Percentiles rank a stretch among this genome's conserved stretches.
Conservation (phyloP, 2,329 filamentous ascomycete species). For the Phoma sp. region DNA sequence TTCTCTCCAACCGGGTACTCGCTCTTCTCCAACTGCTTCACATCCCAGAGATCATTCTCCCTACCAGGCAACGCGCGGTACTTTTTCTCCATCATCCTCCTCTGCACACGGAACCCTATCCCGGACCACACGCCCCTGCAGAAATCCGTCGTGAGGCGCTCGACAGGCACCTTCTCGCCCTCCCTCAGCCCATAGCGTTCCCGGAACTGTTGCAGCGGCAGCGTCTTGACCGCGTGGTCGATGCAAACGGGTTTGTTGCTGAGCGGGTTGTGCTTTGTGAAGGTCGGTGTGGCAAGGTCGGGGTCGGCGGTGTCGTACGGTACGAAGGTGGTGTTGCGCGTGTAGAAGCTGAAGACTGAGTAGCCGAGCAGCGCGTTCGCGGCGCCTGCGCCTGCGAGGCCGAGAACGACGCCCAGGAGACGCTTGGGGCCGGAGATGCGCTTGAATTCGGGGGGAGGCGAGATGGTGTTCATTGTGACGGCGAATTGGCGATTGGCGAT, state of each 20-base stretch:
- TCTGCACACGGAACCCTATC: slow-evolving; percentile 44
- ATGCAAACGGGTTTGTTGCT: slow-evolving; percentile 43
- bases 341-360: slow-evolving; percentile 43
- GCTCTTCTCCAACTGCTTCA: slow-evolving; percentile 39
- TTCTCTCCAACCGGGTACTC: slow-evolving; percentile 45
- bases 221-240: slow-evolving; percentile 45
- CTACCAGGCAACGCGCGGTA: slow-evolving; percentile 40
- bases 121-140: slow-evolving; percentile 48
- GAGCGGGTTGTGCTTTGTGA: slow-evolving; percentile 40
- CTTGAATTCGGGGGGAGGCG: slow-evolving; percentile 39
- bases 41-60: slow-evolving; percentile 44
- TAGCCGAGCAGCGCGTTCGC: slow-evolving; percentile 43
- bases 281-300: slow-evolving; percentile 32
- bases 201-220: slow-evolving; percentile 44
- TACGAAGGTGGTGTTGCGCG: slow-evolving; percentile 45
- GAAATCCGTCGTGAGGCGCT: slow-evolving; percentile 46
- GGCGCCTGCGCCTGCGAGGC: slow-evolving; percentile 38
- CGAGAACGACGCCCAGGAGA: slow-evolving; percentile 39
- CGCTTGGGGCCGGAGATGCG: slow-evolving; percentile 38
- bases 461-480: slow-evolving; percentile 44
- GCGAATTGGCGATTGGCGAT: neutral
- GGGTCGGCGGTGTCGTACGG: slow-evolving; percentile 40
- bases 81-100: slow-evolving; percentile 45
- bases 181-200: slow-evolving; percentile 24
- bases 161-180: slow-evolving; percentile 27